Conservation (phyloP, 441 rosid species). For the Omphalea diandra region DNA sequence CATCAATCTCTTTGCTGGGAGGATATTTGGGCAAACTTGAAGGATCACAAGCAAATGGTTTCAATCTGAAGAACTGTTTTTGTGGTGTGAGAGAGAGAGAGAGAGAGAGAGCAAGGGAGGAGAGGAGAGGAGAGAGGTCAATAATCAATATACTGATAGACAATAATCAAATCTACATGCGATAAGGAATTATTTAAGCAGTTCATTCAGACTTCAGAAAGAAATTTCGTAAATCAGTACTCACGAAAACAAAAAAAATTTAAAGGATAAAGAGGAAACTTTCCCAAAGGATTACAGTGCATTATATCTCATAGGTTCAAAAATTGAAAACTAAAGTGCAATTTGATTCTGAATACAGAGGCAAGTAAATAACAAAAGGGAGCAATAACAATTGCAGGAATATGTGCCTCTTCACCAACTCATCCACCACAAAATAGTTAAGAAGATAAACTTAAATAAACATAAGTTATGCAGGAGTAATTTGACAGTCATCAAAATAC, state of each 20-base stretch:
- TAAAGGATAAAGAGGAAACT: neutral
- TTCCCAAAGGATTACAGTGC: neutral
- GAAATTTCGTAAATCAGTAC: neutral
- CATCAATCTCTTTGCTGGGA: slow-evolving; percentile 94
- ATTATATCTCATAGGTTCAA: neutral
- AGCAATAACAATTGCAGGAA: neutral
- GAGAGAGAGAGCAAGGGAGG: neutral
- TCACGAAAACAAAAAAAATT: neutral
- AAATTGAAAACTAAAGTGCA: neutral
- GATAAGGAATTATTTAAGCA: neutral
- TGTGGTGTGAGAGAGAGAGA: neutral
- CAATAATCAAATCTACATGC: neutral
- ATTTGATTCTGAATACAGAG: neutral
- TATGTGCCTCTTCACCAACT: neutral
- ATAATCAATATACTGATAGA: neutral
- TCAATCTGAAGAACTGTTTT: slow-evolving; percentile 59
- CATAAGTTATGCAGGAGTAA: neutral
- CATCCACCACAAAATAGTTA: neutral
- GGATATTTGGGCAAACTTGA: slow-evolving; percentile 80
- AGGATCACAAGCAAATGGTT: slow-evolving; percentile 80
- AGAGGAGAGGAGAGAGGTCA: slow-evolving; percentile 18
- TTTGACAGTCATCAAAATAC: neutral
- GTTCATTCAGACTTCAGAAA: neutral
- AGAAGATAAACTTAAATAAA: neutral
- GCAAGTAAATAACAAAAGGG: neutral